These are phyloP conservation scores for Hygrophorus russula DNA, from an alignment of 768 basidiomycete genomes.

Conservation along the genomic window DNA sequence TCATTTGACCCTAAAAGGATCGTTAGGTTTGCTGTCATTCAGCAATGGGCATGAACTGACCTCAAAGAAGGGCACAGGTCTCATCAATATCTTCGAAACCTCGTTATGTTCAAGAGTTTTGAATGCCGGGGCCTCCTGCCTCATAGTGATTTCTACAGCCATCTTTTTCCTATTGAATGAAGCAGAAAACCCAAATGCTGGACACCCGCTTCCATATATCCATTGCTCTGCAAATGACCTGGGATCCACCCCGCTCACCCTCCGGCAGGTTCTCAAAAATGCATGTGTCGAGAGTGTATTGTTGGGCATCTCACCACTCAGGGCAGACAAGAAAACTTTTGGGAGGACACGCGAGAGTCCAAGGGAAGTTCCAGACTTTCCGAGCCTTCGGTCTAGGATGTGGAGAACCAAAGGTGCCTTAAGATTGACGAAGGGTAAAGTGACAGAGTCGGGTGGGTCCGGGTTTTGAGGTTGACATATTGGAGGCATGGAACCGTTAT, in stretches of 20 bases:
- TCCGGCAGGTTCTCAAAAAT: constrained; percentile 86
- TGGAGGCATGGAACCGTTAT: constrained; percentile 83
- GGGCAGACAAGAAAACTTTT: constrained; percentile 87
- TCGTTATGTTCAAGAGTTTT: constrained; percentile 62
- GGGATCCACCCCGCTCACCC: constrained; percentile 86
- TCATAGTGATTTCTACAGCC: constrained; percentile 93
- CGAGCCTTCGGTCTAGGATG: constrained; percentile 86
- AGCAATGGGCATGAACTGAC: constrained; percentile 24
- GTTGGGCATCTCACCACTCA: constrained; percentile 80
- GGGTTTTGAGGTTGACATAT: constrained; percentile 82
- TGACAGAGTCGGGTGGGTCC: constrained; percentile 74
- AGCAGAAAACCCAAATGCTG: constrained; percentile 80
- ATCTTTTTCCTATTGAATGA: constrained; percentile 97
- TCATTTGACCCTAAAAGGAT: constrained; percentile 80
- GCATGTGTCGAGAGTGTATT: constrained; percentile 83
- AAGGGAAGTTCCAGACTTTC: constrained; percentile 90
- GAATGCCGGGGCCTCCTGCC: constrained; percentile 77
- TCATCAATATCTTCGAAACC: constrained; percentile 49
- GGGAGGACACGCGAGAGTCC: constrained; percentile 92
- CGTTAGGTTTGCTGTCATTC: constrained; percentile 1
- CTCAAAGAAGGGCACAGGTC: constrained; percentile 87
- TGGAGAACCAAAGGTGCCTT: constrained; percentile 95
- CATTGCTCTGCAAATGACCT: constrained; percentile 95
- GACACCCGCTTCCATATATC: constrained; percentile 97
- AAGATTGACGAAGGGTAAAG: constrained; percentile 82